Base-by-base conservation (phyloP, 768 basidiomycete genomes). In the Lyophyllum atratum region DNA sequence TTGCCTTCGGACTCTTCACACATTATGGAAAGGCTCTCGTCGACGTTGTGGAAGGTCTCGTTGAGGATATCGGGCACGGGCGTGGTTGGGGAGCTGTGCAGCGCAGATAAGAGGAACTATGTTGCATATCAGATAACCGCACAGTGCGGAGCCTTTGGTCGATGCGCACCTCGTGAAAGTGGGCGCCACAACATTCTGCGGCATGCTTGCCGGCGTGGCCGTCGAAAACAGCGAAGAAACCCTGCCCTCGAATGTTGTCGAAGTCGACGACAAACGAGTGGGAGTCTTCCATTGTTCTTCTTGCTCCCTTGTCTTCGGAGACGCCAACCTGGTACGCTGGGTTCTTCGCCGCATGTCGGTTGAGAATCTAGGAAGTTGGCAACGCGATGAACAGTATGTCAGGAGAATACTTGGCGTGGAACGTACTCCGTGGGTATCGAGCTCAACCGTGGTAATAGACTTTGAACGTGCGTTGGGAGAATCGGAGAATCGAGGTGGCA, bases 201-300 rank as follows among this genome's bases (percentile, higher is more conserved):
- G 96, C 95, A 66, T 98, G 93, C 71, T 96, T 98, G 17, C 97
- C 97, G 1, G 97, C 97, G 70, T 99, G 97, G 2, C 97, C 97
- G 65, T 99, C 97, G 66, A 98, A 99, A 44, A 99, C 86, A 6
- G 96, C 96, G 70, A 96, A 98, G 79, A 97, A 98, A 8, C 95
- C 97, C 70, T 99, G 97, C 0, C 97, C 97, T 43, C 89, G 85
- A 19, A 98, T 80, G 33, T 86, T 85, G 34, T 86, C 94, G 70
- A 92, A 99, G 70, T 98, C 95, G 59, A 95, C 90, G 56, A 98
- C 87, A 67, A 98, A 97, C 22, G 94, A 93, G 71, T 98, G 95
- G 7, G 93, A 86, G 70, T 98, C 97, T 73, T 98, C 97, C 97
- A 98, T 98, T 49, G 90, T 92, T 61, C 96, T 80, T 59, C 97